Percentiles rank a stretch among this genome's conserved stretches.
phyloP scores from a whole-genome alignment of 2,329 filamentous ascomycete genomes.

The Cytospora schulzeri region DNA sequence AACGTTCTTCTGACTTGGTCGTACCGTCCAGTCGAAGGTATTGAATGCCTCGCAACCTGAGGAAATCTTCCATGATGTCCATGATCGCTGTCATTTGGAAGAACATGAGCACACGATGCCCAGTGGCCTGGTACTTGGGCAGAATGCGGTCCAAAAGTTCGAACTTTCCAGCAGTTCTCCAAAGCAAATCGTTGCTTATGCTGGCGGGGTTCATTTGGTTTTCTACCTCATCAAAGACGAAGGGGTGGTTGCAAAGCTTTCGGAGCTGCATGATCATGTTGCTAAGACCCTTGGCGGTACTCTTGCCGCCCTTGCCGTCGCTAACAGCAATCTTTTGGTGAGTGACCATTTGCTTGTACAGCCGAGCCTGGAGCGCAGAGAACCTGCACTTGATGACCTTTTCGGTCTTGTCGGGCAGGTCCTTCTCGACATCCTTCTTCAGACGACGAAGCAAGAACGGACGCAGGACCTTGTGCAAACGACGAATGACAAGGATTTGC shows the following conservation, averaged over 20 bases:
- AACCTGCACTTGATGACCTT: constrained; percentile 99
- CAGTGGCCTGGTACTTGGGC: constrained; percentile 88
- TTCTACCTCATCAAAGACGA: constrained; percentile 97
- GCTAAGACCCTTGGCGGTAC: constrained; percentile 88
- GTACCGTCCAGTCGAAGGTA: constrained; percentile 95
- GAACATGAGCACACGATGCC: constrained; percentile 98
- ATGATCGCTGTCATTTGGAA: constrained; percentile 99
- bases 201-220: constrained; percentile 94
- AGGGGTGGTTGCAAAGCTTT: constrained; percentile 98
- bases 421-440: constrained; percentile 99
- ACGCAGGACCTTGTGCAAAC: constrained; percentile 94
- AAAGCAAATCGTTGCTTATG: constrained; percentile 88
- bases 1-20: constrained; percentile 96
- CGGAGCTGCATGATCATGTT: constrained; percentile 99
- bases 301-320: constrained; percentile 94
- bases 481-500: constrained; percentile 94
- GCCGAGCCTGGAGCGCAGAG: constrained; percentile 86
- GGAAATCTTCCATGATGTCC: constrained; percentile 99
- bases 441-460: constrained; percentile 97
- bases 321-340: constrained; percentile 94
- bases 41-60: constrained; percentile 78
- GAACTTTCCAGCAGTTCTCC: constrained; percentile 96
- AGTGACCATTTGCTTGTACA: constrained; percentile 97
- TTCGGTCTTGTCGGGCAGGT: constrained; percentile 97
- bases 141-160: constrained; percentile 90